Base-by-base conservation (phyloP, 129 eudicot species). In the Rutidosis leptorrhynchoides region DNA sequence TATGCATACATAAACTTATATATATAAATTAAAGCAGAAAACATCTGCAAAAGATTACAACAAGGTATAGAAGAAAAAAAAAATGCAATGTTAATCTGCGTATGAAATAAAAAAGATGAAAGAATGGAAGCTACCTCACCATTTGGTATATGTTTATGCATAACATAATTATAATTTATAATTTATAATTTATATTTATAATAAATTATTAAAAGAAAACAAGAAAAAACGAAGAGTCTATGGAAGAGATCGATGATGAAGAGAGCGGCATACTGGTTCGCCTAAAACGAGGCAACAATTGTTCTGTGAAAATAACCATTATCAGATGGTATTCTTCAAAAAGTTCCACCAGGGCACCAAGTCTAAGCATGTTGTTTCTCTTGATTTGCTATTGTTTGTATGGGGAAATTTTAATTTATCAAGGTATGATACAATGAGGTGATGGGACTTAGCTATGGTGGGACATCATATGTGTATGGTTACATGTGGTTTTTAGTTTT, bases 201-300 rank as follows among this genome's bases (percentile, higher is more conserved):
- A n/a, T n/a, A n/a, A n/a, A n/a, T n/a, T n/a, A 49, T 52, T 15
- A 63, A 5, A 72, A 72, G 45, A 72, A 52, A 63, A 51, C 42
- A 52, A 63, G 77, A 62, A 72, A 63, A 25, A 14, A 17, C n/a
- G 64, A 33, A 19, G 77, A 72, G 46, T 72, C 77, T 23, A 11
- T 35, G 21, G 70, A 72, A 62, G 69, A 70, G 23, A 12, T 5
- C 4, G 28, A 28, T 20, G 60, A 43, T 8, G 60, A 60, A 1
- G 76, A 35, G 60, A 29, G 32, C 25, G 14, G 49, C 20, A 25
- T 30, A 19, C 17, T 45, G 51, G 60, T 16, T 20, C 24, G 69
- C 3, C 60, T 28, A 5, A 60, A n/a, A 19, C 22, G 76, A 30
- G 35, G 69, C 62, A 16, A 29, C 61, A 61, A 21, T 32, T 52